Percentiles rank a stretch among this genome's conserved stretches.
Conservation (phyloP, 1,139 yeast species). For the Sugiyamaella grinbergsii region DNA sequence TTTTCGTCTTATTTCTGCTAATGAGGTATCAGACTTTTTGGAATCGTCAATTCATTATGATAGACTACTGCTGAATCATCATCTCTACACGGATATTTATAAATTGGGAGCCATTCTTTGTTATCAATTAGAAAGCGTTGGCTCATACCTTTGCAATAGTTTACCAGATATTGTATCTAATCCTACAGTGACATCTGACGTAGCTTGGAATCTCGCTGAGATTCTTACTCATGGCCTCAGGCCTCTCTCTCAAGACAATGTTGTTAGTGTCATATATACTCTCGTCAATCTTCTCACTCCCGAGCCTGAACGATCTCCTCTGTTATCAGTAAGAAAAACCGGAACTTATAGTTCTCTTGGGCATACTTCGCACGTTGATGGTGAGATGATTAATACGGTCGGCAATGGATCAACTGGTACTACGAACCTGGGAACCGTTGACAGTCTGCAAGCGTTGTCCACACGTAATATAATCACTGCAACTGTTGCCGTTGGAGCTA, state of each 20-base stretch:
- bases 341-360: constrained; percentile 17
- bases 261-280: constrained; percentile 84
- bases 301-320: constrained; percentile 44
- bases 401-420: constrained; percentile 27
- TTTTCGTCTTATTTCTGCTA: constrained; percentile 37
- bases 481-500: constrained; percentile 67
- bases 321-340: constrained; percentile 13
- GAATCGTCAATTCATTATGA: constrained; percentile 43
- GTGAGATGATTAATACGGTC: constrained; percentile 8
- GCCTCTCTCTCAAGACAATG: constrained; percentile 69
- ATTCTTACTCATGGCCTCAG: constrained; percentile 49
- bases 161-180: constrained; percentile 48
- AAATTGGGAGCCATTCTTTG: constrained; percentile 60
- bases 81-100: constrained; percentile 52
- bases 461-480: constrained; percentile 61
- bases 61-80: constrained; percentile 36
- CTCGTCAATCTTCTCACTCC: constrained; percentile 72
- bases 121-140: constrained; percentile 44
- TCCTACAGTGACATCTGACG: constrained; percentile 39
- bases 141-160: constrained; percentile 37
- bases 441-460: constrained; percentile 25
- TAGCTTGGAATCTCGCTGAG: constrained; percentile 43
- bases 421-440: neutral
- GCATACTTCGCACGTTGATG: constrained; percentile 14
- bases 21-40: constrained; percentile 41